Conservation (phyloP, 805 yeast species). For the Candida endomychidarum region DNA sequence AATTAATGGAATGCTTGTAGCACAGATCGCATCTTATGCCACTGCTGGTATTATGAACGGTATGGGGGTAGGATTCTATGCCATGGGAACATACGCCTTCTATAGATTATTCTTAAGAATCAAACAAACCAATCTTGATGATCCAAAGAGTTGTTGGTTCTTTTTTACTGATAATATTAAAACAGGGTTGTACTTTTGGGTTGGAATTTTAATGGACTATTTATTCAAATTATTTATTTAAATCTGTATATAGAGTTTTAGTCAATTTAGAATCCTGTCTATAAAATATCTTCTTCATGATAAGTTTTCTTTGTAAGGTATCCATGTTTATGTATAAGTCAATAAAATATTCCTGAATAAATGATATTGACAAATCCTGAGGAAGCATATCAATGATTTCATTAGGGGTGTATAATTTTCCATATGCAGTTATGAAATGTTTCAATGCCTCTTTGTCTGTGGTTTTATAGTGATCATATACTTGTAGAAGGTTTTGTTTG, state of each 20-base stretch:
- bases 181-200: constrained; percentile 69
- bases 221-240: constrained; percentile 22
- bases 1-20: constrained; percentile 58
- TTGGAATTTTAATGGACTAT: constrained; percentile 68
- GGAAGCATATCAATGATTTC: constrained; percentile 34
- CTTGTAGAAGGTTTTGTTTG: constrained; percentile 14
- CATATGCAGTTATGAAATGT: constrained; percentile 30
- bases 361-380: constrained; percentile 27
- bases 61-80: constrained; percentile 82
- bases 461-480: constrained; percentile 21
- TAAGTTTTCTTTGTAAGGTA: constrained; percentile 16
- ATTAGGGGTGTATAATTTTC: constrained; percentile 17
- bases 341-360: constrained; percentile 27
- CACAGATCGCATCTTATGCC: constrained; percentile 64
- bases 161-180: constrained; percentile 74
- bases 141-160: constrained; percentile 80
- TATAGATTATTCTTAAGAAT: constrained; percentile 70
- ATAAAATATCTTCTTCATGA: constrained; percentile 27
- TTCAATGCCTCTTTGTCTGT: constrained; percentile 21
- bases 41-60: constrained; percentile 74
- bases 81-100: constrained; percentile 66
- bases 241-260: constrained; percentile 21
- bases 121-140: constrained; percentile 69
- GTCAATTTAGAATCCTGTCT: constrained; percentile 28
- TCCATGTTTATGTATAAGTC: constrained; percentile 22